These are phyloP conservation scores for Pseudogymnoascus verrucosus DNA, from an alignment of 2,329 filamentous ascomycete species.

Conservation along the genomic window DNA sequence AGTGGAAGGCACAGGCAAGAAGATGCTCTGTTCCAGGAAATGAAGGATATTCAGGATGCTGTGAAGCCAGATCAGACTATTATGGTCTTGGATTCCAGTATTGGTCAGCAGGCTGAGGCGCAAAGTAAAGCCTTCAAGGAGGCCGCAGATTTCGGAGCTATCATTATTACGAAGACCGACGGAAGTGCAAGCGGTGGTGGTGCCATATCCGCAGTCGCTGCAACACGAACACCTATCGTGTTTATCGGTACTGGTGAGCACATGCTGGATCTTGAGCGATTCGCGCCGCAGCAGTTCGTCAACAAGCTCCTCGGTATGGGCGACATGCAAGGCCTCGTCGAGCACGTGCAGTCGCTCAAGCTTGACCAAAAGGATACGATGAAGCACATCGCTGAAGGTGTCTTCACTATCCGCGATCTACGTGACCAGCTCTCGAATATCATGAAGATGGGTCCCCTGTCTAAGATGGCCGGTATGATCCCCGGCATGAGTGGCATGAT, in stretches of 20 bases:
- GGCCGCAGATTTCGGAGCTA: conserved; percentile 91
- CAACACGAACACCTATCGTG: conserved; percentile 92
- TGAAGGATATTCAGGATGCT: conserved; percentile 91
- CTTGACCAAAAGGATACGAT: conserved; percentile 98
- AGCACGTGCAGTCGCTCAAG: conserved; percentile 93
- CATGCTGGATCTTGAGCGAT: conserved; percentile 88
- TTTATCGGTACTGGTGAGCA: conserved; percentile 98
- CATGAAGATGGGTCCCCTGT: conserved; percentile 98
- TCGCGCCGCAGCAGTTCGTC: conserved; percentile 87
- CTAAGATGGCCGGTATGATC: conserved; percentile 98
- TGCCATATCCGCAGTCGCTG: conserved; percentile 93
- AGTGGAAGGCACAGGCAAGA: conserved; percentile 93
- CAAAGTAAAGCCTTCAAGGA: conserved; percentile 97
- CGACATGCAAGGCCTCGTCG: conserved; percentile 88
- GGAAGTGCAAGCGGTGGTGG: conserved; percentile 92
- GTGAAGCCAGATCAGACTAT: conserved; percentile 93
- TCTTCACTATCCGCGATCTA: conserved; percentile 90
- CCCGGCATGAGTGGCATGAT: conserved; percentile 91
- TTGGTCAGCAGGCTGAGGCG: conserved; percentile 90
- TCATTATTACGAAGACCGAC: conserved; percentile 98
- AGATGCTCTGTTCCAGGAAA: conserved; percentile 90
- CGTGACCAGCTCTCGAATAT: conserved; percentile 95
- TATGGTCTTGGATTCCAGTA: conserved; percentile 94
- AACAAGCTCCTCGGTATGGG: conserved; percentile 95
- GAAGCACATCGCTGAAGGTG: conserved; percentile 95